Percentiles rank a stretch among this genome's conserved stretches.
phyloP scores from a whole-genome alignment of 2,329 filamentous ascomycete species.

The Anisogramma anomala region DNA sequence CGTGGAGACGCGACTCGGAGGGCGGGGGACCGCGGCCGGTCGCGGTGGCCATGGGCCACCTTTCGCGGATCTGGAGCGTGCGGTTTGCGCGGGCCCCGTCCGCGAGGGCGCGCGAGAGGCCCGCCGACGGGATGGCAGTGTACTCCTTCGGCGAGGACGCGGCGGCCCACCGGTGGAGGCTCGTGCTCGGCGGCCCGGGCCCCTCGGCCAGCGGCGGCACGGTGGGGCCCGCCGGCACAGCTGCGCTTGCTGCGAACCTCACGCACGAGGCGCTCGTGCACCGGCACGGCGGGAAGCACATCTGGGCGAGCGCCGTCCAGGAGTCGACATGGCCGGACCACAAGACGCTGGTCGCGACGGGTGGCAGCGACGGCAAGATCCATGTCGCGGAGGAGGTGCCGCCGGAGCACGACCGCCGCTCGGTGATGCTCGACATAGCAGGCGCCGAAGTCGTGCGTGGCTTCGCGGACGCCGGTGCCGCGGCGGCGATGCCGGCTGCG shows the following conservation, averaged over 20 bases:
- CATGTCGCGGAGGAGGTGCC: slow-evolving; percentile 29
- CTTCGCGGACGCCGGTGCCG: neutral
- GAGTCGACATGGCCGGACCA: slow-evolving; percentile 20
- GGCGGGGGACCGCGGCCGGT: slow-evolving; percentile 41
- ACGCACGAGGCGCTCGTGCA: slow-evolving; percentile 43
- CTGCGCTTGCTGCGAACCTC: slow-evolving; percentile 25
- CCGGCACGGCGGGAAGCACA: slow-evolving; percentile 75
- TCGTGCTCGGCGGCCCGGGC: slow-evolving; percentile 28
- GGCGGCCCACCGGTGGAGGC: slow-evolving; percentile 60
- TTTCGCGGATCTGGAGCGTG: slow-evolving; percentile 82
- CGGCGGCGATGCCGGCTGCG: too few relatives aligned
- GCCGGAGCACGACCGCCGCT: slow-evolving; percentile 1
- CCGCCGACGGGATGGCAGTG: slow-evolving; percentile 21
- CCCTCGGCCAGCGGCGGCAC: neutral
- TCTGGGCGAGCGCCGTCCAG: slow-evolving; percentile 60
- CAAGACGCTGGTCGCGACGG: slow-evolving; percentile 46
- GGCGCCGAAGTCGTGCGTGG: neutral
- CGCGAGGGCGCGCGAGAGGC: neutral
- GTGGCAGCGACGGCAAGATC: slow-evolving; percentile 72
- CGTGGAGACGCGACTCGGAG: slow-evolving; percentile 53
- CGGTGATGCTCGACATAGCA: neutral
- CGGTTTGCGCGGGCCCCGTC: slow-evolving; percentile 38
- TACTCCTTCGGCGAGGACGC: slow-evolving; percentile 81
- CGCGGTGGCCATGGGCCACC: slow-evolving; percentile 72
- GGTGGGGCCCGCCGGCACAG: slow-evolving; percentile 5